Percentiles rank a stretch among this genome's conserved stretches.
Conservation (phyloP, 2,329 filamentous ascomycete species). For the Helotiales sp. region DNA sequence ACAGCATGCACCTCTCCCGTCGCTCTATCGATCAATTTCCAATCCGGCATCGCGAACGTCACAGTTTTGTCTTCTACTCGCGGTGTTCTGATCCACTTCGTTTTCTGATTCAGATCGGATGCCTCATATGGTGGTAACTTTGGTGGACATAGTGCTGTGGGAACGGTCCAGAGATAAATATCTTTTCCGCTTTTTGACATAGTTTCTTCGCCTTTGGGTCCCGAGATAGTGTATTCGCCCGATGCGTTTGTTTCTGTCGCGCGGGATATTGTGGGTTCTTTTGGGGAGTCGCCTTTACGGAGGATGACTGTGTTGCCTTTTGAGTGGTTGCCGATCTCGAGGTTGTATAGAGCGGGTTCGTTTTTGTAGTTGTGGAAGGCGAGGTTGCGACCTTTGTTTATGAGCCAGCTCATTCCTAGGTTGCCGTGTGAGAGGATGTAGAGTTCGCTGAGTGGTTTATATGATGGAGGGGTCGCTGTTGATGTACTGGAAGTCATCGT, state of each 20-base stretch:
- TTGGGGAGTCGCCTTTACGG: not conserved
- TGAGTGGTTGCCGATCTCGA: not conserved
- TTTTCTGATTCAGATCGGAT: not conserved
- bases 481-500: not conserved
- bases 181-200: not conserved
- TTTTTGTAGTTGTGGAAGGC: constrained; percentile 9
- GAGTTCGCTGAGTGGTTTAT: constrained; percentile 7
- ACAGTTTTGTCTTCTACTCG: not conserved
- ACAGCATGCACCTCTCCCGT: constrained; percentile 13
- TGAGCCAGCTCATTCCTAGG: not conserved
- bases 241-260: not conserved
- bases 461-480: not conserved
- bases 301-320: not conserved
- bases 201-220: not conserved
- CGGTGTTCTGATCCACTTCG: not conserved
- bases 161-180: not conserved
- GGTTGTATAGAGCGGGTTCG: not conserved
- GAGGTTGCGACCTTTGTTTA: not conserved
- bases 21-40: constrained; percentile 3
- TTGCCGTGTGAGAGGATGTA: not conserved
- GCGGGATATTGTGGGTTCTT: not conserved
- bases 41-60: constrained; percentile 1
- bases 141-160: not conserved
- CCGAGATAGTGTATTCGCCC: not conserved
- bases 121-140: not conserved